Evolutionary conservation across 2,329 filamentous ascomycete species (phyloP), one percentile per base, ranked within the genome.

Genomic region (Fusarium burgessii): DNA sequence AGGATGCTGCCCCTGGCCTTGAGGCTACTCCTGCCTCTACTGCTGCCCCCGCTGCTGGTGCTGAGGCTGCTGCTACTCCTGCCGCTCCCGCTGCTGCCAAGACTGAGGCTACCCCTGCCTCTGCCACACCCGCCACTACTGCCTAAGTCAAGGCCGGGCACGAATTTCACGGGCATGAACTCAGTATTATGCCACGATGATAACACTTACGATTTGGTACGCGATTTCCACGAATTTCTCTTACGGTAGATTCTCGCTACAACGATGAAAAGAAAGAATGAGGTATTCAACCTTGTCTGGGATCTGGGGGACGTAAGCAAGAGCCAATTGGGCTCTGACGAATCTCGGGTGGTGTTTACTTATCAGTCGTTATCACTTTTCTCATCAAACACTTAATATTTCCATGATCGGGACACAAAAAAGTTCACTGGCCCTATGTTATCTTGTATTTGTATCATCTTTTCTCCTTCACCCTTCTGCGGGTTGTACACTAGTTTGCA

Each of bases 181-280:
- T 62, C 40, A 27, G 45, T 40, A 67, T 74, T 65, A 73, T 73
- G 71, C 69, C 71, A 76, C 70, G 69, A 78, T 75, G 77, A 80
- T 73, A 72, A 78, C 73, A 76, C 70, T 81, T 79, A 81, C 75
- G 78, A 81, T 80, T 79, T 81, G 80, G 77, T 77, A 80, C 74
- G 78, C 79, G 78, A 80, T 78, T 82, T 78, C 71, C 76, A 81
- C 77, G 76, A 50, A 80, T 76, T 80, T 81, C 73, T 79, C 75
- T 79, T 81, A 81, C 73, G 76, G 78, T 78, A 79, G 73, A 79
- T 77, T 76, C 70, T 78, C 69, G 74, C 78, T 78, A 69, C 73
- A 74, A 72, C 73, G 77, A 76, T 72, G 66, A 71, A 75, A 76
- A 70, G 70, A 62, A 72, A 71, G 60, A 70, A 73, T 61, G 66